Percentiles rank a stretch among this genome's conserved stretches.
Evolutionary conservation across 306 rosid species (phyloP).

Genomic region (Dalbergia cultrata): DNA sequence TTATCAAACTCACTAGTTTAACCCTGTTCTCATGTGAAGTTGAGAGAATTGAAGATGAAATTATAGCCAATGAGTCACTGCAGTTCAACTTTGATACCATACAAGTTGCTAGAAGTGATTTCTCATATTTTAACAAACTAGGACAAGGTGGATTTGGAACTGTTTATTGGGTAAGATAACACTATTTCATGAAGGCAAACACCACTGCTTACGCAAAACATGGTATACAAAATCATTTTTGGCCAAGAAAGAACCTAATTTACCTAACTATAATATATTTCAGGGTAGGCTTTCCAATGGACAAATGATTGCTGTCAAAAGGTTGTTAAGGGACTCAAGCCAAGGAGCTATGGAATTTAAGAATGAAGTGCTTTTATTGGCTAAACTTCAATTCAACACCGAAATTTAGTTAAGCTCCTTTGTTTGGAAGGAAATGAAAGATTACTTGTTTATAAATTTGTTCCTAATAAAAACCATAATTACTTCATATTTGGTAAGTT

Average conservation of each 20-base stretch:
- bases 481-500: conserved; percentile 60
- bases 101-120: conserved; percentile 44
- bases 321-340: conserved; percentile 34
- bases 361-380: conserved; percentile 57
- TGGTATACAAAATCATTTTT: no score
- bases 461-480: conserved; percentile 63
- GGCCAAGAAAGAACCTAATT: background rate
- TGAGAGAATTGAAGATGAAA: conserved; percentile 29
- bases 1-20: conserved; percentile 11
- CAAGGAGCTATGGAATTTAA: conserved; percentile 65
- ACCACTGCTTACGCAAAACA: background rate
- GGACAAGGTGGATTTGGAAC: conserved; percentile 58
- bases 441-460: conserved; percentile 62
- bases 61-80: conserved; percentile 9
- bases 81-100: conserved; percentile 43
- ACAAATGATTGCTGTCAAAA: conserved; percentile 47
- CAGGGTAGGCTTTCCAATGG: conserved; percentile 44
- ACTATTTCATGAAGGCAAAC: background rate
- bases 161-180: conserved; percentile 44
- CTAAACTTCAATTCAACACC: conserved; percentile 52
- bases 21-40: background rate
- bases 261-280: background rate
- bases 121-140: conserved; percentile 48
- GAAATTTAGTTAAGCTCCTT: conserved; percentile 49
- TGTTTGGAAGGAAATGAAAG: conserved; percentile 43